Evolutionary conservation across 805 yeast species (phyloP).

Genomic region (Allodekkera sacchari): DNA sequence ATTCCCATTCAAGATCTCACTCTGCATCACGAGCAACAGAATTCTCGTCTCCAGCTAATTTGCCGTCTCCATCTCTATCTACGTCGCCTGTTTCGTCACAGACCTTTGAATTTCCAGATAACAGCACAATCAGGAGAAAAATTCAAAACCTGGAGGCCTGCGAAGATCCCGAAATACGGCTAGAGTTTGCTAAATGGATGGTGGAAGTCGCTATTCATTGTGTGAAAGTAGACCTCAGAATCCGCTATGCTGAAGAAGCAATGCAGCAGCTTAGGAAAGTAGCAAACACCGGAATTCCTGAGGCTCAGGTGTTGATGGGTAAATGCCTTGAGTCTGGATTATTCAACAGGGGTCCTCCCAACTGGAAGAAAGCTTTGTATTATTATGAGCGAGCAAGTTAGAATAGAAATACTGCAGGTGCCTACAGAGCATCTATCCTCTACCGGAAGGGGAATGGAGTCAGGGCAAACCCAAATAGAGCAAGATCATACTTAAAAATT

Average conservation of each 20-base stretch:
- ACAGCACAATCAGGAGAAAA: too few species aligned
- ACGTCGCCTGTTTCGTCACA: too few species aligned
- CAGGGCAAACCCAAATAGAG: conserved; percentile 78
- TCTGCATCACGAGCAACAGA: too few species aligned
- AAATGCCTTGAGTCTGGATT: conserved; percentile 85
- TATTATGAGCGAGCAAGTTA: conserved; percentile 88
- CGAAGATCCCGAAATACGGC: too few species aligned
- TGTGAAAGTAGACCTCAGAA: too few species aligned
- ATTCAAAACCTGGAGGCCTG: too few species aligned
- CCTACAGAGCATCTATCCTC: conserved; percentile 85
- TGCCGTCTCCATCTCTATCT: too few species aligned
- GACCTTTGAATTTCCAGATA: too few species aligned
- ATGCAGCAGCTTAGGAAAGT: conserved; percentile 40
- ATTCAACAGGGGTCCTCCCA: conserved; percentile 55
- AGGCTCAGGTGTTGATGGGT: conserved; percentile 88
- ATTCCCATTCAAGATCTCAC: too few species aligned
- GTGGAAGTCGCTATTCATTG: too few species aligned
- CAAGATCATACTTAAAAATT: conserved; percentile 70
- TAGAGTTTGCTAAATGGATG: too few species aligned
- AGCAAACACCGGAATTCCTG: conserved; percentile 37
- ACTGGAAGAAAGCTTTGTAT: conserved; percentile 64
- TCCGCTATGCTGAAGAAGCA: conserved; percentile 70
- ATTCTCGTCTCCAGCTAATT: too few species aligned
- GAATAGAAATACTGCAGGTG: conserved; percentile 85
- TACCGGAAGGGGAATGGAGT: conserved; percentile 93